phyloP scores from a whole-genome alignment of 129 eudicot species.

The carrot (Daucus carota) region DH1_v3.0 NC_030389.2:44859501-44860000 shows the following conservation, averaged over 20 bases:
- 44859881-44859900: neutral
- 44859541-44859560: neutral
- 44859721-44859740: constrained; percentile 10
- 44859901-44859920: neutral
- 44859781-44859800: neutral
- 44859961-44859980: neutral
- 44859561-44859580: neutral
- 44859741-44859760: neutral
- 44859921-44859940: neutral
- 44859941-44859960: neutral
- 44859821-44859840: constrained; percentile 90
- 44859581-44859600: neutral
- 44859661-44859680: constrained; percentile 59
- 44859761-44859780: neutral
- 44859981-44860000: too few species aligned
- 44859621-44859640: neutral
- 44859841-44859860: constrained; percentile 52
- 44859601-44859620: neutral
- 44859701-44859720: constrained; percentile 4
- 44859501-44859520: neutral
- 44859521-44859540: neutral
- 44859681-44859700: constrained; percentile 90
- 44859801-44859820: constrained; percentile 75
- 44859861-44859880: neutral
- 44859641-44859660: neutral